A percentile compares a stretch with the other conserved stretches of the same genome.
phyloP scores from a whole-genome alignment of 169 alveolate species.

The Plasmodium ovale region DNA sequence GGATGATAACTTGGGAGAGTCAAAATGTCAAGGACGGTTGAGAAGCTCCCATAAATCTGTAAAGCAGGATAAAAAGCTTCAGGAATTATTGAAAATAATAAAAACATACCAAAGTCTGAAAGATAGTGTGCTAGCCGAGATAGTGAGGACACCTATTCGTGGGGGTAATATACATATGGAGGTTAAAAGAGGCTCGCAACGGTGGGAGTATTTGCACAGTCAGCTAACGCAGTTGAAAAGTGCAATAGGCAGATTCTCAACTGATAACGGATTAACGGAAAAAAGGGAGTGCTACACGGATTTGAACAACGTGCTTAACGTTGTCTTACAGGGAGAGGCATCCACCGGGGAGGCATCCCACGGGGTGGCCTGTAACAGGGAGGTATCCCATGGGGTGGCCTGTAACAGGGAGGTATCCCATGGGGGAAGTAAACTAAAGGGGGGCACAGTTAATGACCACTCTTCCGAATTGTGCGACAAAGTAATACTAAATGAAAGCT shows the following conservation, averaged over 20 bases:
- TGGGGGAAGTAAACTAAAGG: background rate
- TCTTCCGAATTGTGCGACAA: background rate
- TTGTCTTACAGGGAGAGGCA: background rate
- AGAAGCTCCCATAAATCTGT: background rate
- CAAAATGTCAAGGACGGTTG: background rate
- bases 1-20: background rate
- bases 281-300: background rate
- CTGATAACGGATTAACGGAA: background rate
- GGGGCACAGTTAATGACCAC: background rate
- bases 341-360: background rate
- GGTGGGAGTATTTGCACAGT: conserved; percentile 4
- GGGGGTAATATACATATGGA: background rate
- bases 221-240: conserved; percentile 13
- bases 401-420: no score
- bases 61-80: background rate
- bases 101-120: conserved; percentile 39
- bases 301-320: conserved; percentile 18
- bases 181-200: background rate
- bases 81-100: conserved; percentile 4
- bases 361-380: background rate
- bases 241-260: conserved; percentile 11
- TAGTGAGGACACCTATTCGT: conserved; percentile 13
- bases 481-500: conserved; percentile 17
- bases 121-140: conserved; percentile 22
- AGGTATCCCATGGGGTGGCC: background rate